Evolutionary conservation across 768 basidiomycete genomes (phyloP).

Genomic region (Asterophora parasitica): DNA sequence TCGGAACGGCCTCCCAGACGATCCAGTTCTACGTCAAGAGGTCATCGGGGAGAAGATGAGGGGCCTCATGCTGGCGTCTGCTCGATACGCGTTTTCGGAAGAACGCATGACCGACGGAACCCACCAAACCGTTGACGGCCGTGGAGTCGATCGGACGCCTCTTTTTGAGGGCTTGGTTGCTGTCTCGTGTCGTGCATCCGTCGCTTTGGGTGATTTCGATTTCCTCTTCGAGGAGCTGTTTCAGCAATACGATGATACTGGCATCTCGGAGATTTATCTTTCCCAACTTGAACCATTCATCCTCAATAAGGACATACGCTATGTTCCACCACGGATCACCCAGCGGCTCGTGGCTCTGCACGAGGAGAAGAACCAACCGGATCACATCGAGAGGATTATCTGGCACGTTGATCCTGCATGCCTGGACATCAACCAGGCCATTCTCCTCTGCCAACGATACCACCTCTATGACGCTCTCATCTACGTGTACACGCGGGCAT

Average conservation of each 20-base stretch:
- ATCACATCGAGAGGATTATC: slow-evolving; percentile 82
- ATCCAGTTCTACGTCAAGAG: slow-evolving; percentile 47
- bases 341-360: slow-evolving; percentile 80
- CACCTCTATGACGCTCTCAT: slow-evolving; percentile 90
- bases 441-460: slow-evolving; percentile 77
- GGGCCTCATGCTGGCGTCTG: slow-evolving; percentile 83
- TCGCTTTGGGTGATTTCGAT: slow-evolving; percentile 74
- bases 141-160: slow-evolving; percentile 88
- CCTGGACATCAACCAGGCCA: slow-evolving; percentile 91
- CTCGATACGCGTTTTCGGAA: slow-evolving; percentile 89
- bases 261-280: slow-evolving; percentile 84
- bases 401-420: slow-evolving; percentile 94
- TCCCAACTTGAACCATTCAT: slow-evolving; percentile 78
- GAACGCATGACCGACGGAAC: slow-evolving; percentile 91
- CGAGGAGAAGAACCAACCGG: slow-evolving; percentile 63
- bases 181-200: slow-evolving; percentile 72
- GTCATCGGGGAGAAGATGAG: slow-evolving; percentile 73
- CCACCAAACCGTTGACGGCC: slow-evolving; percentile 73
- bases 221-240: slow-evolving; percentile 93
- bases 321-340: slow-evolving; percentile 83
- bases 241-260: slow-evolving; percentile 79
- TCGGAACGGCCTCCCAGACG: slow-evolving; percentile 77
- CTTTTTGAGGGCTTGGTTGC: slow-evolving; percentile 86
- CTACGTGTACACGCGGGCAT: slow-evolving; percentile 86
- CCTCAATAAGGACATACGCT: slow-evolving; percentile 63